Evolutionary conservation across 768 basidiomycete species (phyloP).

Genomic region (Mrakia blollopis): DNA sequence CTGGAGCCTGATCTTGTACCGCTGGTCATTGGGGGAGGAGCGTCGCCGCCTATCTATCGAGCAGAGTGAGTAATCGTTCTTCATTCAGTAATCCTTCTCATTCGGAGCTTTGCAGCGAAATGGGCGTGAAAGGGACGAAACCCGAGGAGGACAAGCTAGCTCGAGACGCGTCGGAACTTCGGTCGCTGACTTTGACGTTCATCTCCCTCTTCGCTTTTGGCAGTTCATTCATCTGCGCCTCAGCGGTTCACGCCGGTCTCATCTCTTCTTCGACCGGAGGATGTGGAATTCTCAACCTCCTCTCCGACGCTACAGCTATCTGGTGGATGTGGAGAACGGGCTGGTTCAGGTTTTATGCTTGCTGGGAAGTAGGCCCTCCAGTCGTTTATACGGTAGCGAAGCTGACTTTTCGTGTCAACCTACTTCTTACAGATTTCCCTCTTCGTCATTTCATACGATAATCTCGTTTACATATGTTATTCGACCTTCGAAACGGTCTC

Average conservation of each 20-base stretch:
- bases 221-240: slow-evolving; percentile 69
- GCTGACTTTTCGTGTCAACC: neutral
- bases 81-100: neutral
- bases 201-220: neutral
- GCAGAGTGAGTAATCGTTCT: slow-evolving; percentile 50
- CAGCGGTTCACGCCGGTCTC: slow-evolving; percentile 65
- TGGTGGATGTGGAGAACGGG: slow-evolving; percentile 80
- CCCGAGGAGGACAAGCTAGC: no score
- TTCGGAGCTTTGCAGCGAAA: no score
- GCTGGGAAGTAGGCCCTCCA: slow-evolving; percentile 55
- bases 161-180: no score
- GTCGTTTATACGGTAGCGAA: no score
- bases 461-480: no score
- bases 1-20: slow-evolving; percentile 63
- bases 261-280: slow-evolving; percentile 64
- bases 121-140: no score
- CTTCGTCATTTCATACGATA: no score
- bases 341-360: slow-evolving; percentile 69
- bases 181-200: neutral
- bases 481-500: no score
- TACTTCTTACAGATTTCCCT: no score
- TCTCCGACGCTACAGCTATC: slow-evolving; percentile 66
- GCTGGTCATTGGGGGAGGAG: slow-evolving; percentile 76
- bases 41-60: slow-evolving; percentile 64
- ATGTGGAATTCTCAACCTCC: slow-evolving; percentile 64